Evolutionary conservation across 2,329 filamentous ascomycete genomes (phyloP).

Genomic region (Leptographium lundbergii): DNA sequence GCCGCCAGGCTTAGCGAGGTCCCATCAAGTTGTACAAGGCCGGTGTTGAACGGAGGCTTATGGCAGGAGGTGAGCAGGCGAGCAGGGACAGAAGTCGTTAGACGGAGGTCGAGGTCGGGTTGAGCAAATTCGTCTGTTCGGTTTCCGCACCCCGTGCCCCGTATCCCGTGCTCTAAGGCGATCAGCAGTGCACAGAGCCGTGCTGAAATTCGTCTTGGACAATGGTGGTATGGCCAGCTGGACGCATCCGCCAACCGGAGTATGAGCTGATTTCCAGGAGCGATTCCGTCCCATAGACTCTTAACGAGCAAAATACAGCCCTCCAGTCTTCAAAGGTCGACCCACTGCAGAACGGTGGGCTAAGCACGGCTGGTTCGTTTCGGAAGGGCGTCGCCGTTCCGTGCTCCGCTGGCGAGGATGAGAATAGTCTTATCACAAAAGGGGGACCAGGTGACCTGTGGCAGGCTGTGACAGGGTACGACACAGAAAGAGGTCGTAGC

Average conservation of each 20-base stretch:
- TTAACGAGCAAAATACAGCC: neutral
- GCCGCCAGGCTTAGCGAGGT: neutral
- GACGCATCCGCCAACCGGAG: neutral
- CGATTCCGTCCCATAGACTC: neutral
- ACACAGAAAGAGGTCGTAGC: neutral
- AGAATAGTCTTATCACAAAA: neutral
- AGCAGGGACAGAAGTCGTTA: neutral
- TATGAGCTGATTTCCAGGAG: neutral
- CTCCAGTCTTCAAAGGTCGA: neutral
- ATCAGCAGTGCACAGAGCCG: neutral
- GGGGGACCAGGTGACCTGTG: neutral
- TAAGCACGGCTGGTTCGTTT: neutral
- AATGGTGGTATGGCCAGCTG: neutral
- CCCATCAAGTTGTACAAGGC: neutral
- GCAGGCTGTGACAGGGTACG: neutral
- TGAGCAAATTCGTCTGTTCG: neutral
- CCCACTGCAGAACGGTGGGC: neutral
- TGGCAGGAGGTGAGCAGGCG: neutral
- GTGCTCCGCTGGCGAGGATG: neutral
- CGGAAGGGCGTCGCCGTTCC: neutral
- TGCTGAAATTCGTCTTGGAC: neutral
- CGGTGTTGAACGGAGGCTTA: neutral
- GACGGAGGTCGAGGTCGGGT: neutral
- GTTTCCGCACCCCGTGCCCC: neutral
- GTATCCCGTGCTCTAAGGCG: neutral